phyloP scores from a whole-genome alignment of 192 early-diverging fungal genomes.

The Paraglomus brasilianum region DNA sequence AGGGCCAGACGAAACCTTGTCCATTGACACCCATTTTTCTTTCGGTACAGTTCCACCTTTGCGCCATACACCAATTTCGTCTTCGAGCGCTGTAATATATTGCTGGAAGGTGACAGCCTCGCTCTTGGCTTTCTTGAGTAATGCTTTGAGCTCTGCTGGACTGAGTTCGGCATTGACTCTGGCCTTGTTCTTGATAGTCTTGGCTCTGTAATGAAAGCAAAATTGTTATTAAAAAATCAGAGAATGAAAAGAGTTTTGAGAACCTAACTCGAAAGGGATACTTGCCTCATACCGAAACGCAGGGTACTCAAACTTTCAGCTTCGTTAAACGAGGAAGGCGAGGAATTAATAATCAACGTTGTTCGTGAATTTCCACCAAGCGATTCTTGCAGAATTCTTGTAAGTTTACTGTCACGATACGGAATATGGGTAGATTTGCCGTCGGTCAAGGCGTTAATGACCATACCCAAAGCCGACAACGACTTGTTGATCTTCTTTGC shows the following conservation, averaged over 20 bases:
- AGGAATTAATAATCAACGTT: constrained; percentile 98
- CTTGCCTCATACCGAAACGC: constrained; percentile 85
- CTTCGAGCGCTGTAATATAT: constrained; percentile 82
- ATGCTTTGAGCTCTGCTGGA: constrained; percentile 89
- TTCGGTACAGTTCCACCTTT: constrained; percentile 66
- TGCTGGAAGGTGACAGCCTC: constrained; percentile 79
- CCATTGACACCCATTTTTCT: constrained; percentile 58
- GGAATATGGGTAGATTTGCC: constrained; percentile 98
- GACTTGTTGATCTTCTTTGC: constrained; percentile 99
- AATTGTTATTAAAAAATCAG: background rate
- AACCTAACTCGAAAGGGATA: background rate
- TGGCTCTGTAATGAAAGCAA: constrained; percentile 60
- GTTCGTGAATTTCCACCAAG: constrained; percentile 99
- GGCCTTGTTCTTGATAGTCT: constrained; percentile 99
- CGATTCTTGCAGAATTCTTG: constrained; percentile 99
- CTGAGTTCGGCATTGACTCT: constrained; percentile 97
- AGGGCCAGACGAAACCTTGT: constrained; percentile 45
- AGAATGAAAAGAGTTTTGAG: background rate
- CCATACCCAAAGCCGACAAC: constrained; percentile 96
- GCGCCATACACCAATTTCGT: constrained; percentile 91
- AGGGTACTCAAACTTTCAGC: constrained; percentile 92
- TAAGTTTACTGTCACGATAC: constrained; percentile 98
- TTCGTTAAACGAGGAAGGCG: constrained; percentile 96
- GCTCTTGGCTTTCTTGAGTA: constrained; percentile 87
- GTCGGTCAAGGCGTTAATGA: constrained; percentile 98